Conservation (phyloP, 192 early-diverging fungal species). For the Dissophora ornata region DNA sequence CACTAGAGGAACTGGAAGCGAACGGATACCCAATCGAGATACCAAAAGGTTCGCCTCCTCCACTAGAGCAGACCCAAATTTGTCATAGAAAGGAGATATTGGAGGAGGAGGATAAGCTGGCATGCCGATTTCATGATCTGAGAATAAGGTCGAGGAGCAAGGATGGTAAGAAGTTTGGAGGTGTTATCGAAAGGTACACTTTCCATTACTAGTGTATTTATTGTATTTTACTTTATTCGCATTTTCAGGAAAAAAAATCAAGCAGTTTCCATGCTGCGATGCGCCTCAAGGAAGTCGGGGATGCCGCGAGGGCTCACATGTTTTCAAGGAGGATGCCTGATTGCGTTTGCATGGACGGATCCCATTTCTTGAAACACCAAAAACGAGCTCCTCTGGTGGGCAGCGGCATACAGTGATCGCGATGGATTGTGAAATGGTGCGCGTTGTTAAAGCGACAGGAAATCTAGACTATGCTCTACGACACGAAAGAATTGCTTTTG, state of each 20-base stretch:
- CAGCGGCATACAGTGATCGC: constrained; percentile 57
- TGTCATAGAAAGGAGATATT: constrained; percentile 60
- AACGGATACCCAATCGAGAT: constrained; percentile 59
- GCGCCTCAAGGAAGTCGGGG: constrained; percentile 53
- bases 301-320: constrained; percentile 71
- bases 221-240: too few relatives aligned
- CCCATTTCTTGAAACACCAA: constrained; percentile 55
- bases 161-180: background rate
- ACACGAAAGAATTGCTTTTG: background rate
- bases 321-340: constrained; percentile 68
- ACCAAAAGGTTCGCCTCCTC: constrained; percentile 1
- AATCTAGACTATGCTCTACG: too few relatives aligned
- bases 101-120: constrained; percentile 43
- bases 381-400: constrained; percentile 5
- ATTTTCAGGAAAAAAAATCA: too few relatives aligned
- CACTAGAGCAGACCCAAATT: constrained; percentile 4
- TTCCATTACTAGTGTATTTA: too few relatives aligned
- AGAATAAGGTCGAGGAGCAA: constrained; percentile 11
- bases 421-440: constrained; percentile 81
- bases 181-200: too few relatives aligned
- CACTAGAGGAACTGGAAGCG: constrained; percentile 32
- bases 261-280: too few relatives aligned
- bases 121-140: constrained; percentile 64
- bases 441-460: too few relatives aligned
- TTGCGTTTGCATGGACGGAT: constrained; percentile 57